A percentile compares a stretch with the other conserved stretches of the same genome.
These are phyloP conservation scores for Vitis hybrid DNA, from an alignment of 177 flowering plant genomes.

Conservation along the genomic window DNA sequence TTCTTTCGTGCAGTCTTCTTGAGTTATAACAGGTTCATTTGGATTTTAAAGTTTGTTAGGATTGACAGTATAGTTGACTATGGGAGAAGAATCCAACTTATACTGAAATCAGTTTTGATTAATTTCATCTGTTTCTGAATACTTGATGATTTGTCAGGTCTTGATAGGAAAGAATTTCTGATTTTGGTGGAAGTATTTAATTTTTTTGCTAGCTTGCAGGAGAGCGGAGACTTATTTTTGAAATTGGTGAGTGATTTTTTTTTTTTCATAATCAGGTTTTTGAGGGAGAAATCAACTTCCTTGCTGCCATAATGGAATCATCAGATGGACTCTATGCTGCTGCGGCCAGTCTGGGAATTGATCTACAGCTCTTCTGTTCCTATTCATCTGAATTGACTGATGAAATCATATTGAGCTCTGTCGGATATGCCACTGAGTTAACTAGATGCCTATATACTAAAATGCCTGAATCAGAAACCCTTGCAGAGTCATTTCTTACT, in stretches of 20 bases:
- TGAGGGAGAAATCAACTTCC: conserved; percentile 77
- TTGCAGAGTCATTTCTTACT: conserved; percentile 88
- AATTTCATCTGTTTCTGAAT: no score
- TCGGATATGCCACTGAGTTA: conserved; percentile 36
- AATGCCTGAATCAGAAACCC: conserved; percentile 86
- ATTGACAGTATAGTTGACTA: no score
- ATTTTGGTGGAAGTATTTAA: no score
- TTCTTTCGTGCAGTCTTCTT: no score
- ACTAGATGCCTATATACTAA: conserved; percentile 46
- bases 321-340: conserved; percentile 95
- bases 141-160: no score
- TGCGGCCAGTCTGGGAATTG: conserved; percentile 79
- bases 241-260: neutral
- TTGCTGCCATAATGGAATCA: conserved; percentile 74
- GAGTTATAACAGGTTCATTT: no score
- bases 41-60: no score
- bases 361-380: conserved; percentile 78
- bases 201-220: no score
- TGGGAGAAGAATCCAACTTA: no score
- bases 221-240: no score
- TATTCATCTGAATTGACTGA: conserved; percentile 75
- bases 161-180: no score
- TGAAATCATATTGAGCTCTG: conserved; percentile 70
- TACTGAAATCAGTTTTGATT: no score
- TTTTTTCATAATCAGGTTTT: conserved; percentile 52